A percentile compares a stretch with the other conserved stretches of the same genome.
Conservation (phyloP, 2,329 filamentous ascomycete species). For the Colletotrichum filicis region DNA sequence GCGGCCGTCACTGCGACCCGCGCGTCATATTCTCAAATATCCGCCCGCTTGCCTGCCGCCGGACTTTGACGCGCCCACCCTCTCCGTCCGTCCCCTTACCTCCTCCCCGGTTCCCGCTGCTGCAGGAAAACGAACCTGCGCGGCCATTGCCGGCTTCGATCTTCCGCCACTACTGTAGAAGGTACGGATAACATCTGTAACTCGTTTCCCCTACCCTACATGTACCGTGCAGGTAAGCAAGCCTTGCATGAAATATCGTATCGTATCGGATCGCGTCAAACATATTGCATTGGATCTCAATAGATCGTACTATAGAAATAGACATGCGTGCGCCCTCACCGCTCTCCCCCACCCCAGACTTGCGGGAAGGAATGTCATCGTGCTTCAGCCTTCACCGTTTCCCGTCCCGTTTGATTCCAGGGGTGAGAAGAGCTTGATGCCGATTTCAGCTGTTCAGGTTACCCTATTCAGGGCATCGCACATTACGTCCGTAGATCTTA, state of each 20-base stretch:
- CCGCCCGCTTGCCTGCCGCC: background rate
- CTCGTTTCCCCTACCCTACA: no score
- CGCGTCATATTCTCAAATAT: background rate
- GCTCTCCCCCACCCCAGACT: background rate
- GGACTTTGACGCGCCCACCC: background rate
- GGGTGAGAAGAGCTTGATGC: no score
- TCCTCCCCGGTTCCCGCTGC: background rate
- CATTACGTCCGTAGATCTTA: constrained; percentile 22
- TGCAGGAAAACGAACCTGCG: background rate
- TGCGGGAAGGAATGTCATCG: background rate
- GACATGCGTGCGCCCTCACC: background rate
- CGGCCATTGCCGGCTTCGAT: background rate
- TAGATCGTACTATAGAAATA: background rate
- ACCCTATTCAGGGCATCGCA: background rate
- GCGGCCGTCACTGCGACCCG: background rate
- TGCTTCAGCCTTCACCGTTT: background rate
- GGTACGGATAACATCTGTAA: no score
- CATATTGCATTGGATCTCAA: background rate
- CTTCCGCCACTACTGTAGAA: background rate
- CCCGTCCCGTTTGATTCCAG: background rate
- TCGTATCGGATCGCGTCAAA: no score
- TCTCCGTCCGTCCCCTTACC: background rate
- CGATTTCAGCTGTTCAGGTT: background rate
- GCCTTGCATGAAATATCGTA: no score
- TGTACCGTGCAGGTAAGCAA: no score